Evolutionary conservation across 176 grass and related monocot species (phyloP).

Genomic region (Pontederia paniculata): DNA sequence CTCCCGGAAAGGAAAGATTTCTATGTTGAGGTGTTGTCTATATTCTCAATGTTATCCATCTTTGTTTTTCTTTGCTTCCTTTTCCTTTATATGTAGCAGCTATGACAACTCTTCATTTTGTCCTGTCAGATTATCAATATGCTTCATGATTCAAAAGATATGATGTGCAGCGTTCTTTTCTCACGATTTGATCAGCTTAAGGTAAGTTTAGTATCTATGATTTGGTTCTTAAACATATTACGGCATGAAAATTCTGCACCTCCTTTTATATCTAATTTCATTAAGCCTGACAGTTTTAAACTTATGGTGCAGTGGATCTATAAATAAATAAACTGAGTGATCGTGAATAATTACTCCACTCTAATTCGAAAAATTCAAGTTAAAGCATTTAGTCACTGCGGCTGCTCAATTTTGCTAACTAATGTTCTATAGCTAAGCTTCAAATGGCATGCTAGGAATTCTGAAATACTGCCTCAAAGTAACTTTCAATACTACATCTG

Average conservation of each 20-base stretch:
- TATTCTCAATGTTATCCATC: not conserved
- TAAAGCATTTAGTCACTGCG: no score
- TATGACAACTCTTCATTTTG: constrained; percentile 2
- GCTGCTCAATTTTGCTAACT: no score
- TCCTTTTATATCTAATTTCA: not conserved
- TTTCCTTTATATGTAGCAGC: not conserved
- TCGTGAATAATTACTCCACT: no score
- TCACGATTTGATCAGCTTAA: constrained; percentile 63
- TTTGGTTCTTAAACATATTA: not conserved
- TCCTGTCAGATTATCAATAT: constrained; percentile 73
- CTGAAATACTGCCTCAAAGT: no score
- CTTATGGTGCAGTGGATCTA: no score
- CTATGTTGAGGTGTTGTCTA: constrained; percentile 71
- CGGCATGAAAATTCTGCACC: not conserved
- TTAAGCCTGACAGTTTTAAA: not conserved
- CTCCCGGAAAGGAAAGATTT: constrained; percentile 78
- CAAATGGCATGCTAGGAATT: no score
- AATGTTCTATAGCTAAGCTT: not conserved
- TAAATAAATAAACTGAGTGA: no score
- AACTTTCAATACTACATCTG: not conserved
- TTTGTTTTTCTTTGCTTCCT: not conserved
- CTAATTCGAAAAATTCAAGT: no score
- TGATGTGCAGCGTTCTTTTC: constrained; percentile 68
- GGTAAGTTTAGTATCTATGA: constrained; percentile 27
- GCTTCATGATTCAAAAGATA: constrained; percentile 52